Base-by-base conservation (phyloP, 106 monocot species). In the Ottelia alismoides region DNA sequence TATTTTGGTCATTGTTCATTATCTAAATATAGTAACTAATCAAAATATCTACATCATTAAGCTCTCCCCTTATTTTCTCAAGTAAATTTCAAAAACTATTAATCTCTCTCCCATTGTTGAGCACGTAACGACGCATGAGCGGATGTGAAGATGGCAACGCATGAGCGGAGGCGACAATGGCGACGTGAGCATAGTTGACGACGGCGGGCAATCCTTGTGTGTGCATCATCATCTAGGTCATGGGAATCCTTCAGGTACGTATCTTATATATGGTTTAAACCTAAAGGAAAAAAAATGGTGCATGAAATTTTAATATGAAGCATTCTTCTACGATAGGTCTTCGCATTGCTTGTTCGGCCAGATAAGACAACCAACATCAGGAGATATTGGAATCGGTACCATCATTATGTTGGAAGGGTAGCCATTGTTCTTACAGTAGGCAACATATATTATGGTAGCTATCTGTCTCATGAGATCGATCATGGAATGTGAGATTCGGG, bases 181-280 rank as follows among this genome's bases (percentile, higher is more conserved):
- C 45, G 86, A 92, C 56, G 82, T 73, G 18, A 61, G 72, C 71
- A 70, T 86, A 20, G 51, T 63, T 22, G 61, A 82, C 11, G 86
- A 92, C 62, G 76, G 86, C 50, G 82, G n/a, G n/a, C n/a, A n/a
- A n/a, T n/a, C n/a, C n/a, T n/a, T n/a, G 68, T 47, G 65, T 92
- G 60, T 85, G 92, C 9, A 86, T 92, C 31, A 74, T 82, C 52
- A 57, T 92, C 52, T 68, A 86, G 12, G 86, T 92, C 24, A 62
- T 92, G 2, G 85, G 82, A 18, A 86, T 92, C 47, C 76, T 86
- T 76, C 92, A 92, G 92, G 92, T 92, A 46, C 23, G 50, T 51
- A 4, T 45, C 22, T 50, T 50, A 7, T 23, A 7, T 2, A 50
- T 22, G 50, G 11, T 50, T 50, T 2, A 22, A 20, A 1, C 0